Evolutionary conservation across 2,329 filamentous ascomycete genomes (phyloP).

Genomic region (Colletotrichum shisoi): DNA sequence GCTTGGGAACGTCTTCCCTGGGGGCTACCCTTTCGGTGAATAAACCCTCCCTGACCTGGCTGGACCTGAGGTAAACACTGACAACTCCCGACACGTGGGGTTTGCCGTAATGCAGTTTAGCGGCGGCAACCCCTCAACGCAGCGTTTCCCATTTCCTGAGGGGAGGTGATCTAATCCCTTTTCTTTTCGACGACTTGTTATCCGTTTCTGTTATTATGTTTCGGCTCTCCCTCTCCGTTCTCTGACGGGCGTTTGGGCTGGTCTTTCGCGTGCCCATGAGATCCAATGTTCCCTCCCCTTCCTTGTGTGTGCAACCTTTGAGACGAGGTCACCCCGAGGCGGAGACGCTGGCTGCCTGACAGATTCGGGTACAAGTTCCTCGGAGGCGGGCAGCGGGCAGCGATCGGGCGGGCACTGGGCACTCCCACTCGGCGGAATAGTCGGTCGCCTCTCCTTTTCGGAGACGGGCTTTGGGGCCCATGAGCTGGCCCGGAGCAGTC

Average conservation of each 20-base stretch:
- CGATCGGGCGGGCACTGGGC: too few relatives aligned
- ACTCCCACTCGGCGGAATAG: too few relatives aligned
- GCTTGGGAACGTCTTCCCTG: conserved; percentile 11
- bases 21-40: conserved; percentile 29
- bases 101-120: conserved; percentile 35
- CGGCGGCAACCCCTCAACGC: conserved; percentile 27
- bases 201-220: conserved; percentile 2
- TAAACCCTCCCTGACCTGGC: conserved; percentile 20
- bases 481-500: not conserved
- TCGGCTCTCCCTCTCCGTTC: not conserved
- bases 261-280: not conserved
- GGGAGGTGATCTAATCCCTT: not conserved
- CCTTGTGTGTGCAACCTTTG: not conserved
- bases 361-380: too few relatives aligned
- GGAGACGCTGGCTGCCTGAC: too few relatives aligned
- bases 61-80: conserved; percentile 10
- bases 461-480: too few relatives aligned
- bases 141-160: conserved; percentile 17
- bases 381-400: too few relatives aligned
- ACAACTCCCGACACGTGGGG: conserved; percentile 33
- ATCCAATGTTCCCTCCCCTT: not conserved
- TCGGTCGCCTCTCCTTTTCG: too few relatives aligned
- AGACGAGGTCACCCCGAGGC: not conserved
- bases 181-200: not conserved
- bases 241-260: conserved; percentile 9